phyloP scores from a whole-genome alignment of 345 rosid species.

The Carallia pectinifolia region DNA sequence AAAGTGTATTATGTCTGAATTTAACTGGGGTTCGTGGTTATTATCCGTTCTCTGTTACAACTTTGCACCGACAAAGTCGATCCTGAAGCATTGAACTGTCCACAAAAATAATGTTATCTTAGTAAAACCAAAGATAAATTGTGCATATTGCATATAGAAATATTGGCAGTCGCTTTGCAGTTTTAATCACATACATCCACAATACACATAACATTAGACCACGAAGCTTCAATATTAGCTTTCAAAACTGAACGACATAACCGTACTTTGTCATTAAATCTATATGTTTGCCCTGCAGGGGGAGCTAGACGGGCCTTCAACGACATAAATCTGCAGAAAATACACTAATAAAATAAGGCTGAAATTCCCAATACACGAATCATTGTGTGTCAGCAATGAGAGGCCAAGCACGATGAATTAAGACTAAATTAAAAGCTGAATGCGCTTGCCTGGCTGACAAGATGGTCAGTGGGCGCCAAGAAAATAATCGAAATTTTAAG shows the following conservation, averaged over 20 bases:
- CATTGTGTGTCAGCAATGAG: too few relatives aligned
- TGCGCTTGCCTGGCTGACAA: too few relatives aligned
- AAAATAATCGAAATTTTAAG: too few relatives aligned
- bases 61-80: constrained; percentile 30
- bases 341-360: not conserved
- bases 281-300: constrained; percentile 49
- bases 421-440: too few relatives aligned
- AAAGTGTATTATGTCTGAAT: constrained; percentile 15
- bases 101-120: constrained; percentile 26
- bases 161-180: not conserved
- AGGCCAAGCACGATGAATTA: too few relatives aligned
- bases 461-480: too few relatives aligned
- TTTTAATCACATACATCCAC: not conserved
- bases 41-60: constrained; percentile 43
- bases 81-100: constrained; percentile 59
- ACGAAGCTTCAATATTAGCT: constrained; percentile 48
- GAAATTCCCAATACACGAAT: not conserved
- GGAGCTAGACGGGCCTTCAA: constrained; percentile 49
- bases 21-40: constrained; percentile 9
- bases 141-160: constrained; percentile 6
- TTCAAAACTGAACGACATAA: constrained; percentile 38
- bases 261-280: constrained; percentile 18
- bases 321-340: constrained; percentile 52
- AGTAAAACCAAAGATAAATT: constrained; percentile 9
- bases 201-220: constrained; percentile 52